Evolutionary conservation across 2,329 filamentous ascomycete genomes (phyloP).

Genomic region (Sclerotinia trifoliorum): DNA sequence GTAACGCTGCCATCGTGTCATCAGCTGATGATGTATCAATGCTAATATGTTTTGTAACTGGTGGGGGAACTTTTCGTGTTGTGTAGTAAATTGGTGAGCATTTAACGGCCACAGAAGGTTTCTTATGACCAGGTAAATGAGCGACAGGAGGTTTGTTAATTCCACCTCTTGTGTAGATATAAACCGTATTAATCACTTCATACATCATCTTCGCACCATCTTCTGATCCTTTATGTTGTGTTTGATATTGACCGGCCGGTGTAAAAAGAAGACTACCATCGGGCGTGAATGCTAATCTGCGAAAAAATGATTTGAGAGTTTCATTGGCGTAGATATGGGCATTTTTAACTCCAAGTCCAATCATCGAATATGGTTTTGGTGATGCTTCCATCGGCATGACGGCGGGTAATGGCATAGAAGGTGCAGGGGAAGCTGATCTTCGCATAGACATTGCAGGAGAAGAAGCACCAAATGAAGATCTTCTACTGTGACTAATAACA

Average conservation of each 20-base stretch:
- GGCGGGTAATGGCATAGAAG: slow-evolving; percentile 88
- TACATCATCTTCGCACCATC: slow-evolving; percentile 72
- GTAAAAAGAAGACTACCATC: slow-evolving; percentile 93
- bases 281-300: slow-evolving; percentile 88
- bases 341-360: slow-evolving; percentile 69
- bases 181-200: slow-evolving; percentile 94
- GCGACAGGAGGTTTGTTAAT: slow-evolving; percentile 96
- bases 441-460: slow-evolving; percentile 62
- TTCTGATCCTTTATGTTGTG: slow-evolving; percentile 60
- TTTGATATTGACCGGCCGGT: slow-evolving; percentile 92
- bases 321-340: slow-evolving; percentile 94
- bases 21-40: slow-evolving; percentile 90
- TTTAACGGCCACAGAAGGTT: slow-evolving; percentile 91
- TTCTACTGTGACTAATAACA: slow-evolving; percentile 83
- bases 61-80: slow-evolving; percentile 63
- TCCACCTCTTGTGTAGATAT: slow-evolving; percentile 93
- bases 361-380: slow-evolving; percentile 60
- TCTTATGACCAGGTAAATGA: slow-evolving; percentile 95
- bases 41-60: slow-evolving; percentile 85
- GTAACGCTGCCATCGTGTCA: slow-evolving; percentile 77
- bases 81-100: slow-evolving; percentile 91
- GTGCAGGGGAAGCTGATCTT: slow-evolving; percentile 87
- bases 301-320: slow-evolving; percentile 94
- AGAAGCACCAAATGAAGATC: slow-evolving; percentile 86
- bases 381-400: slow-evolving; percentile 93